Evolutionary conservation across 495 filamentous ascomycete species (phyloP).

Genomic region (Xeromyces bisporus): DNA sequence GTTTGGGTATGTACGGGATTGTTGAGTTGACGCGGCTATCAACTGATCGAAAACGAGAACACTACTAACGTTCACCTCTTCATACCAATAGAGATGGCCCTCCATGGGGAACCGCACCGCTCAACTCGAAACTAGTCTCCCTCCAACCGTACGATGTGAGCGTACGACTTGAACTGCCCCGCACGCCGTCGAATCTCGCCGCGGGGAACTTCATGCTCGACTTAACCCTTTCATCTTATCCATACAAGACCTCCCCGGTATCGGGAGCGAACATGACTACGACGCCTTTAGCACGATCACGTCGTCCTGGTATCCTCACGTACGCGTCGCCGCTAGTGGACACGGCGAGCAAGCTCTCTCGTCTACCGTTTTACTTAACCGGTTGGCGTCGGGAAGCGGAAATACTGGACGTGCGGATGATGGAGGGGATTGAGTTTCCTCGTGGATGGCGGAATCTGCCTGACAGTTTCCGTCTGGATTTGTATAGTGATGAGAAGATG

Average conservation of each 20-base stretch:
- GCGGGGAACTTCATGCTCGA: slow-evolving; percentile 89
- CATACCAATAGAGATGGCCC: slow-evolving; percentile 14
- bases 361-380: slow-evolving; percentile 42
- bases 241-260: slow-evolving; percentile 10
- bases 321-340: slow-evolving; percentile 46
- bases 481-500: slow-evolving; percentile 47
- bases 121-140: slow-evolving; percentile 25
- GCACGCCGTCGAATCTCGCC: slow-evolving; percentile 32
- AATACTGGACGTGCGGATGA: slow-evolving; percentile 47
- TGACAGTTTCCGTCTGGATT: slow-evolving; percentile 39
- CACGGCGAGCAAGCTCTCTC: slow-evolving; percentile 27
- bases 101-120: slow-evolving; percentile 27
- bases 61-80: slow-evolving; percentile 1
- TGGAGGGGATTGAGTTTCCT: slow-evolving; percentile 50
- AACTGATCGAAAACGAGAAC: not conserved
- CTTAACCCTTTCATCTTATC: slow-evolving; percentile 40
- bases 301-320: slow-evolving; percentile 48
- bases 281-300: slow-evolving; percentile 24
- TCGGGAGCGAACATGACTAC: slow-evolving; percentile 10
- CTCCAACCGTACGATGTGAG: slow-evolving; percentile 47
- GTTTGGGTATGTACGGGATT: slow-evolving; percentile 43
- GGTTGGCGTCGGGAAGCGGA: slow-evolving; percentile 39
- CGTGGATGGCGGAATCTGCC: slow-evolving; percentile 40
- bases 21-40: not conserved
- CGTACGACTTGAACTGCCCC: slow-evolving; percentile 57